phyloP scores from a whole-genome alignment of 441 rosid genomes.

The Mallotus repandus region DNA sequence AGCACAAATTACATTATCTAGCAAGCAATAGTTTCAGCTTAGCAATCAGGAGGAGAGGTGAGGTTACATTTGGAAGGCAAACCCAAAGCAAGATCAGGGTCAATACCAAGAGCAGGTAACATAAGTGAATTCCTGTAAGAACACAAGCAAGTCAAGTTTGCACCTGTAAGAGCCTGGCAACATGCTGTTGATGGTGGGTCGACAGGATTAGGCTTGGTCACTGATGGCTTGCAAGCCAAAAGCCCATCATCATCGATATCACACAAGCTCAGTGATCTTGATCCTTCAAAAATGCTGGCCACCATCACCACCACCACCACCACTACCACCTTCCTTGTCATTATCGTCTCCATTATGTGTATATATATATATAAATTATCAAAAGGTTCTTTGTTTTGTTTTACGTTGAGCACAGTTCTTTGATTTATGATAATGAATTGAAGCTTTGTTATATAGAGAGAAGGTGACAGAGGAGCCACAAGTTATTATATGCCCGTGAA shows the following conservation, averaged over 20 bases:
- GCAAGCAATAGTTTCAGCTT: neutral
- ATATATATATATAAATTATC: too few species aligned
- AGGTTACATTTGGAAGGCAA: constrained; percentile 51
- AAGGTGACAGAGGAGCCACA: constrained; percentile 7
- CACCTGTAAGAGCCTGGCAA: constrained; percentile 44
- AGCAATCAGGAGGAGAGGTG: constrained; percentile 32
- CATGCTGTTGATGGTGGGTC: constrained; percentile 52
- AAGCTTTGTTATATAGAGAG: constrained; percentile 9
- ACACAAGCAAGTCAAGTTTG: constrained; percentile 57
- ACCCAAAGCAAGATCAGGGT: constrained; percentile 51
- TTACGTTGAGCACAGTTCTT: neutral
- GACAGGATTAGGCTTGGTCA: constrained; percentile 39
- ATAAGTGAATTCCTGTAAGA: constrained; percentile 43
- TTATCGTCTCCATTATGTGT: neutral
- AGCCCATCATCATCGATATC: constrained; percentile 44
- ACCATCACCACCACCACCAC: neutral
- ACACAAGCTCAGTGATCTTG: constrained; percentile 41
- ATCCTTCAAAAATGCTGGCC: constrained; percentile 19
- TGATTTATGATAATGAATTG: neutral
- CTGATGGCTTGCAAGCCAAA: constrained; percentile 54
- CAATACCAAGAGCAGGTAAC: constrained; percentile 57
- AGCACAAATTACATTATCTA: too few species aligned
- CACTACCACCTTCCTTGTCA: constrained; percentile 13
- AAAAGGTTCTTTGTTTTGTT: neutral
- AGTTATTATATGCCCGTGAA: constrained; percentile 31